These are phyloP conservation scores for Sphaceloma murrayae DNA, from an alignment of 2,329 filamentous ascomycete species.

Conservation along the genomic window DNA sequence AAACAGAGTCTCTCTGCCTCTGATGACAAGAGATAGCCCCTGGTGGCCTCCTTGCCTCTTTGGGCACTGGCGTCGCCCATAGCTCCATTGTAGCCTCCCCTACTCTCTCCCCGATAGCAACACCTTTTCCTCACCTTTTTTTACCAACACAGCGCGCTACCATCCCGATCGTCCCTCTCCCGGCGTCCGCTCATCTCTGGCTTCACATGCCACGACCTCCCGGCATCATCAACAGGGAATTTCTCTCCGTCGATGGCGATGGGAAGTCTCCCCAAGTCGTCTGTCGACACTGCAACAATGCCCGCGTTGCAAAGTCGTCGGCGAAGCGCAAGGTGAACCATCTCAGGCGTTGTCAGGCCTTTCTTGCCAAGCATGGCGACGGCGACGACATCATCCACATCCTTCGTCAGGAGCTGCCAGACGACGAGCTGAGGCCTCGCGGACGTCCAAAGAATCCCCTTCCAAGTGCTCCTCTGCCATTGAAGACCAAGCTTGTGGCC, in stretches of 20 bases:
- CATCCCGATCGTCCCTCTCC: background rate
- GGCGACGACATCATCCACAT: constrained; percentile 8
- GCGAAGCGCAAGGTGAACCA: constrained; percentile 12
- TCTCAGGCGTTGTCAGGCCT: constrained; percentile 11
- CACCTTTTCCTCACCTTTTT: constrained; percentile 2
- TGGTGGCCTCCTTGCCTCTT: background rate
- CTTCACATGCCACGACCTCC: constrained; percentile 13
- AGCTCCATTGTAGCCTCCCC: background rate
- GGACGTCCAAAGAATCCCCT: constrained; percentile 11
- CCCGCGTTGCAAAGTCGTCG: constrained; percentile 15
- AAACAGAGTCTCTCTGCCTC: too few species aligned
- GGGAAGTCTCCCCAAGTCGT: constrained; percentile 9
- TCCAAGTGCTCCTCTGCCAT: background rate
- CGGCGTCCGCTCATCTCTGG: background rate
- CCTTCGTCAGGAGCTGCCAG: constrained; percentile 6
- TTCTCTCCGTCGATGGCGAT: constrained; percentile 6
- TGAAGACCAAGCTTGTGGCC: constrained; percentile 7
- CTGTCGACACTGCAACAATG: constrained; percentile 11
- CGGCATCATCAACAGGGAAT: constrained; percentile 12
- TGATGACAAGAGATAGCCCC: too few species aligned
- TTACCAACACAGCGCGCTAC: background rate
- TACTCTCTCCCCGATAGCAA: background rate
- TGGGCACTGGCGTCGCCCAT: background rate
- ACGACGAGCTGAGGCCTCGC: constrained; percentile 7
- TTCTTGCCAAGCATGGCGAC: constrained; percentile 10